phyloP scores from a whole-genome alignment of 2,329 filamentous ascomycete species.

The Clarireedia hainanense region DNA sequence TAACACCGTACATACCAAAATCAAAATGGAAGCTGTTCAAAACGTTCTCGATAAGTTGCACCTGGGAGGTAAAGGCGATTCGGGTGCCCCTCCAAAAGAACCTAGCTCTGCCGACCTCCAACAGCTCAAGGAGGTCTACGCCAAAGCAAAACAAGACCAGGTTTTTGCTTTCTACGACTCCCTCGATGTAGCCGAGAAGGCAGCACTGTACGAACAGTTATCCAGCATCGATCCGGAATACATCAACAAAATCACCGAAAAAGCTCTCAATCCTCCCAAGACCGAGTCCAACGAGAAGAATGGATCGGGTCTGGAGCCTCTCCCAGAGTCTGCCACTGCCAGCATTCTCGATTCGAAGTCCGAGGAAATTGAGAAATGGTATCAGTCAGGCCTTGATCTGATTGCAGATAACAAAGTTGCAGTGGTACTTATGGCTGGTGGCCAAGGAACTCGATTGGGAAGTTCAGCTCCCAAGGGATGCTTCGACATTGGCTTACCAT shows the following conservation, averaged over 20 bases:
- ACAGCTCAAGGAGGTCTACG: constrained; percentile 61
- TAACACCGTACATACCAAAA: background rate
- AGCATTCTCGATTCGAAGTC: constrained; percentile 85
- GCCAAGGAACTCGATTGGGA: constrained; percentile 88
- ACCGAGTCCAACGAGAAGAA: constrained; percentile 31
- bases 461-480: constrained; percentile 96
- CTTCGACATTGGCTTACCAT: constrained; percentile 92
- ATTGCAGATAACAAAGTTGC: constrained; percentile 64
- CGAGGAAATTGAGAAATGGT: constrained; percentile 76
- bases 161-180: constrained; percentile 84
- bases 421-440: constrained; percentile 94
- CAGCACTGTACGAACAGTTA: constrained; percentile 73
- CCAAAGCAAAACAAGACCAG: constrained; percentile 67
- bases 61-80: constrained; percentile 24
- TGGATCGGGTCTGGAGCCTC: constrained; percentile 60
- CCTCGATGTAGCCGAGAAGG: constrained; percentile 66
- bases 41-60: constrained; percentile 41
- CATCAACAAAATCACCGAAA: constrained; percentile 81
- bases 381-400: constrained; percentile 58
- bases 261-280: constrained; percentile 70
- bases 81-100: constrained; percentile 25
- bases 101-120: constrained; percentile 35
- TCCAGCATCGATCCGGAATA: constrained; percentile 71
- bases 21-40: constrained; percentile 33
- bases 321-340: constrained; percentile 78